A percentile compares a stretch with the other conserved stretches of the same genome.
phyloP scores from a whole-genome alignment of 139 green algal genomes.

The Nannochloris sp. region DNA sequence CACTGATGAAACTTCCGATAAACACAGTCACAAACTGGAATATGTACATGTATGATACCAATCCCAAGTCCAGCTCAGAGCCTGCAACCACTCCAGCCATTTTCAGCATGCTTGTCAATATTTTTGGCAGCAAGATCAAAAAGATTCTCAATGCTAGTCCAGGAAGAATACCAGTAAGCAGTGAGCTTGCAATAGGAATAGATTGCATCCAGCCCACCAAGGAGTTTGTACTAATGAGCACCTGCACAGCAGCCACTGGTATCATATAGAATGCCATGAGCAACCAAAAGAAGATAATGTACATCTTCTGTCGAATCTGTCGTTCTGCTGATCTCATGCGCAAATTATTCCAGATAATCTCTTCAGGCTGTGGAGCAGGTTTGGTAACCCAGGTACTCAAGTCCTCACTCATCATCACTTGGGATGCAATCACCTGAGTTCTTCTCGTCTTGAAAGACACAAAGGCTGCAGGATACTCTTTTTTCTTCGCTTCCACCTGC shows the following conservation, averaged over 20 bases:
- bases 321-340: slow-evolving; percentile 23
- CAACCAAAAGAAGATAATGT: slow-evolving; percentile 27
- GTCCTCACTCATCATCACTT: slow-evolving; percentile 35
- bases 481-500: not conserved
- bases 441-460: slow-evolving; percentile 45
- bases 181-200: not conserved
- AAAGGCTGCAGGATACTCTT: slow-evolving; percentile 36
- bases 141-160: slow-evolving; percentile 58
- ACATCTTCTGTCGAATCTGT: slow-evolving; percentile 7
- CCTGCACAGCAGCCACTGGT: slow-evolving; percentile 4
- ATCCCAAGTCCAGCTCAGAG: slow-evolving; percentile 36
- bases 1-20: slow-evolving; percentile 40
- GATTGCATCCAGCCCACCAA: not conserved
- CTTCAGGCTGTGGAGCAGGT: slow-evolving; percentile 22
- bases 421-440: slow-evolving; percentile 31
- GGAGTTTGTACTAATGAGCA: not conserved
- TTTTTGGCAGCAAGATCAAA: slow-evolving; percentile 47
- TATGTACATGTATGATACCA: slow-evolving; percentile 35
- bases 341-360: slow-evolving; percentile 20
- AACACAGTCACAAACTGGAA: slow-evolving; percentile 63
- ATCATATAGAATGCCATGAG: slow-evolving; percentile 27
- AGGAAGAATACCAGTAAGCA: slow-evolving; percentile 5
- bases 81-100: slow-evolving; percentile 30
- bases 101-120: slow-evolving; percentile 44
- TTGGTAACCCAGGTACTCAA: slow-evolving; percentile 26